These are phyloP conservation scores for Gliomastix tumulicola DNA, from an alignment of 2,329 filamentous ascomycete species.

Conservation along the genomic window DNA sequence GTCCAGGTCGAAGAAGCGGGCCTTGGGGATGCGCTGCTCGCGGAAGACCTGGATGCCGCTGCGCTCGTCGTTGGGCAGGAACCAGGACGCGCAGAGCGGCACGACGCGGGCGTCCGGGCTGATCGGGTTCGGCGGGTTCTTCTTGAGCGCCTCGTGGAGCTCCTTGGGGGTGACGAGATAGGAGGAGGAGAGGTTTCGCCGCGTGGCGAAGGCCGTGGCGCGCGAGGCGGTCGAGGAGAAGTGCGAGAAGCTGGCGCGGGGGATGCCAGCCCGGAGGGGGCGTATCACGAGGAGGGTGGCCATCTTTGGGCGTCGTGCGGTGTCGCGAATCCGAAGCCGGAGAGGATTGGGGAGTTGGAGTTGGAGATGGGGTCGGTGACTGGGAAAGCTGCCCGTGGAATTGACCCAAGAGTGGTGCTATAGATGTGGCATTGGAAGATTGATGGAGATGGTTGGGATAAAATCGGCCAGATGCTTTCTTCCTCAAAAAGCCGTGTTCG, in stretches of 20 bases:
- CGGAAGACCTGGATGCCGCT: conserved; percentile 76
- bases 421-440: too few species aligned
- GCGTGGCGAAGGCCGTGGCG: conserved; percentile 13
- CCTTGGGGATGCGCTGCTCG: conserved; percentile 76
- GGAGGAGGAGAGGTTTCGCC: conserved; percentile 57
- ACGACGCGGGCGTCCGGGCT: conserved; percentile 78
- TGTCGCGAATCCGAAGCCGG: background rate
- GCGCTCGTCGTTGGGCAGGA: conserved; percentile 84
- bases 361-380: too few species aligned
- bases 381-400: too few species aligned
- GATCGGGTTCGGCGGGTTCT: conserved; percentile 72
- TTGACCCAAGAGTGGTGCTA: too few species aligned
- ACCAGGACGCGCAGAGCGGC: conserved; percentile 91
- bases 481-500: background rate
- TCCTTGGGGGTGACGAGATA: conserved; percentile 85
- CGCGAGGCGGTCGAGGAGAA: too few species aligned
- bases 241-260: conserved; percentile 18
- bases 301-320: conserved; percentile 23
- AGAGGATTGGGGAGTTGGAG: too few species aligned
- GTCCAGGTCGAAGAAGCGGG: conserved; percentile 95
- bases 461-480: too few species aligned
- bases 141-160: conserved; percentile 72
- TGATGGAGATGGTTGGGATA: too few species aligned
- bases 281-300: conserved; percentile 33
- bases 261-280: conserved; percentile 30